phyloP scores from a whole-genome alignment of 2,329 filamentous ascomycete genomes.

The Fusarium secorum region DNA sequence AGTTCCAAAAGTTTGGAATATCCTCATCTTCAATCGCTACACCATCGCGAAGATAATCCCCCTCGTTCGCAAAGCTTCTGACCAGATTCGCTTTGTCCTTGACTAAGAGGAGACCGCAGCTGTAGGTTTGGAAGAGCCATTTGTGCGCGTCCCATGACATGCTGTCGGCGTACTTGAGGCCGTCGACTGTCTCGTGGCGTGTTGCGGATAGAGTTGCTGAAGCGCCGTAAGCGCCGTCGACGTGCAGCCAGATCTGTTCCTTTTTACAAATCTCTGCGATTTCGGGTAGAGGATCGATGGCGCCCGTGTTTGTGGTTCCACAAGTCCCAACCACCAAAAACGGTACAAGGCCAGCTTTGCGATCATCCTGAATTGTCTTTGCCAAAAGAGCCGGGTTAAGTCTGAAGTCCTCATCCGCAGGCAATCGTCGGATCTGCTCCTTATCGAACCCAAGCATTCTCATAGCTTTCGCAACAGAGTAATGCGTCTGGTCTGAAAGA shows the following conservation, averaged over 20 bases:
- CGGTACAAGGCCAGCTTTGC: not conserved
- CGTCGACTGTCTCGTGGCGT: conserved; percentile 5
- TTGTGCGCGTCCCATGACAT: conserved; percentile 43
- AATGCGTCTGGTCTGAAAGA: conserved; percentile 16
- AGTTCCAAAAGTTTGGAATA: conserved; percentile 41
- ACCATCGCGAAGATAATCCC: conserved; percentile 37
- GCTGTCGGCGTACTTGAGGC: conserved; percentile 33
- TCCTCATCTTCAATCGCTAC: conserved; percentile 37
- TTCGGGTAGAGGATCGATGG: not conserved
- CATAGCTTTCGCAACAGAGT: conserved; percentile 16
- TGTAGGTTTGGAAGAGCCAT: conserved; percentile 42
- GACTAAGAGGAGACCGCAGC: conserved; percentile 35
- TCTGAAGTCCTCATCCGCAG: not conserved
- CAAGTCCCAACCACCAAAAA: conserved; percentile 26
- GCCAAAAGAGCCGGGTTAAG: not conserved
- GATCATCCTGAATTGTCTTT: not conserved
- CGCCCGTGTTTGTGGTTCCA: conserved; percentile 26
- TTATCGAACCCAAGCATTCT: conserved; percentile 8
- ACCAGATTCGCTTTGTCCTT: conserved; percentile 29
- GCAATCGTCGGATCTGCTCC: not conserved
- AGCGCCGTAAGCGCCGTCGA: conserved; percentile 39
- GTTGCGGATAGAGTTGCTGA: conserved; percentile 31
- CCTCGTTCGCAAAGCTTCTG: conserved; percentile 36
- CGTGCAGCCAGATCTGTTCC: conserved; percentile 36
- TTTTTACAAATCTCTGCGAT: conserved; percentile 10